Base-by-base conservation (phyloP, 2,329 filamentous ascomycete species). In the Plenodomus tracheiphilus region DNA sequence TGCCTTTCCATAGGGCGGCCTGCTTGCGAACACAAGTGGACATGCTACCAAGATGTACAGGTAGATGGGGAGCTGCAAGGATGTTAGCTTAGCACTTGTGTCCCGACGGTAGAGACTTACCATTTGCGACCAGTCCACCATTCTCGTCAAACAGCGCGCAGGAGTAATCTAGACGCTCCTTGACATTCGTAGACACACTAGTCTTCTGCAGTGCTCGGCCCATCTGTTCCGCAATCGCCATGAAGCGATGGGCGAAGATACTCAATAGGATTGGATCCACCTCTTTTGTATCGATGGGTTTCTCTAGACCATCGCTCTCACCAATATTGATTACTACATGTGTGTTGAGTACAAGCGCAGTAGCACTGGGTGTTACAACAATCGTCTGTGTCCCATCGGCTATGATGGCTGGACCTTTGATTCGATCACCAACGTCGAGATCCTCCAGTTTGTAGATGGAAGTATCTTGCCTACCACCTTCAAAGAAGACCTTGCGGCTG, bases 321-420 rank as follows among this genome's bases (percentile, higher is more conserved):
- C 86, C 83, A 35, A 94, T 82, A 56, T 96, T 91, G 65, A 97
- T 92, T 6, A 97, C 81, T 7, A 97, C 90, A 62, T 96, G 93
- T 0, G 91, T 96, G 54, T 90, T 81, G 16, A 96, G 85, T 25
- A 96, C 79, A 19, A 91, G 74, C 0, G 92, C 93, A 18, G 84
- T 83, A 2, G 91, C 84, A 22, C 82, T 83, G 0, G 92, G 93
- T 0, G 89, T 89, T 2, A 97, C 85, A 0, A 97, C 89, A 54
- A 97, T 94, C 0, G 93, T 97, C 72, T 97, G 93, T 1, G 89
- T 92, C 8, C 87, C 87, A 65, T 93, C 92, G 2, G 90, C 90
- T 49, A 96, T 81, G 73, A 96, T 89, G 0, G 91, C 91, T 1
- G 92, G 92, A 0, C 92, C 92, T 41, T 80, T 77, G 45, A 96